Percentiles rank a stretch among this genome's conserved stretches.
phyloP scores from a whole-genome alignment of 768 basidiomycete species.

The Erythrobasidium yunnanense region DNA sequence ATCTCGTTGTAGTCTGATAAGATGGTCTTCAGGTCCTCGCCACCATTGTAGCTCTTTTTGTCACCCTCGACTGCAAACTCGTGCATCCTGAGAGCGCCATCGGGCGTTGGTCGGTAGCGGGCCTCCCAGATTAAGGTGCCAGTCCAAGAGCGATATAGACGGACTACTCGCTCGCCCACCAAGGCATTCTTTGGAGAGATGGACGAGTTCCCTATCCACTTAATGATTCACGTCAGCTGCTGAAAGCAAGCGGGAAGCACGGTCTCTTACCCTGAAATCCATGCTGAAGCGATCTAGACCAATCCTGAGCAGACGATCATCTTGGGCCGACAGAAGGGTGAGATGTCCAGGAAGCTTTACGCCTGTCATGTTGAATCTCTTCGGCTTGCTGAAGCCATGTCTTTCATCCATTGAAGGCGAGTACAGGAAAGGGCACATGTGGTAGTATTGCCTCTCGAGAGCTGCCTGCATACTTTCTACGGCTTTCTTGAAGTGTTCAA shows the following conservation, averaged over 20 bases:
- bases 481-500: no score
- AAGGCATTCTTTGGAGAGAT: not conserved
- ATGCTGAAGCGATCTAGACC: not conserved
- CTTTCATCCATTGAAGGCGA: no score
- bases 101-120: not conserved
- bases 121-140: constrained; percentile 5
- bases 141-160: constrained; percentile 14
- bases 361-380: no score
- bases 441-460: no score
- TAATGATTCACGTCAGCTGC: no score
- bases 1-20: not conserved
- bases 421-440: no score
- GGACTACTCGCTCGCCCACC: not conserved
- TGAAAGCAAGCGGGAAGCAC: no score
- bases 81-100: not conserved
- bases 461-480: no score
- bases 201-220: constrained; percentile 13
- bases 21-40: not conserved
- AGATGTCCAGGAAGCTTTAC: no score
- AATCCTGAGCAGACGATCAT: not conserved
- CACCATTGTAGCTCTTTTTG: not conserved
- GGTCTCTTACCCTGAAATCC: constrained; percentile 17
- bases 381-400: no score
- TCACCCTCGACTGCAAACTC: constrained; percentile 15
- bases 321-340: not conserved